phyloP scores from a whole-genome alignment of 2,329 filamentous ascomycete genomes.

The Fusarium domesticum region DNA sequence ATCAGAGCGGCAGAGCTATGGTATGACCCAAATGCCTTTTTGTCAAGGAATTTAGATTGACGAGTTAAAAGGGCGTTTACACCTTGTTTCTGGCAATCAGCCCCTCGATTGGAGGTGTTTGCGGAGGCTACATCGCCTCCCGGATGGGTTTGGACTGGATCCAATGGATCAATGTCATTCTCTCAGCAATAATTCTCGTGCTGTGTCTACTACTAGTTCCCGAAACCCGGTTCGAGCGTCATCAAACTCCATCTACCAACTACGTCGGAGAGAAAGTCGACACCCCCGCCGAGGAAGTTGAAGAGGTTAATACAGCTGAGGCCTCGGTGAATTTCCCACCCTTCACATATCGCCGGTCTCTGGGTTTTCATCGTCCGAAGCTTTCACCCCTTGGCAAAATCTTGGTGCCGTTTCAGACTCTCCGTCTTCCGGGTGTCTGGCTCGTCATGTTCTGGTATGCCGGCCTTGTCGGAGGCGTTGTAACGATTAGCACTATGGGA shows the following conservation, averaged over 20 bases:
- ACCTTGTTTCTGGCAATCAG: constrained; percentile 33
- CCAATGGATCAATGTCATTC: constrained; percentile 31
- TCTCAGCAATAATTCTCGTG: constrained; percentile 27
- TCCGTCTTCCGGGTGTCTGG: constrained; percentile 33
- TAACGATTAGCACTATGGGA: constrained; percentile 36
- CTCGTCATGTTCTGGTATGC: constrained; percentile 39
- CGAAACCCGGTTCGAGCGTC: constrained; percentile 34
- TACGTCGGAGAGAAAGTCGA: constrained; percentile 3
- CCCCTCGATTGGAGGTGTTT: constrained; percentile 34
- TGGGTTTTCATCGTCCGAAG: constrained; percentile 11
- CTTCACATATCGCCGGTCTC: constrained; percentile 6
- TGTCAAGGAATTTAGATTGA: neutral
- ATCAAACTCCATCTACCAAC: rapidly evolving
- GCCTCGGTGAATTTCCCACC: neutral
- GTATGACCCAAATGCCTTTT: neutral
- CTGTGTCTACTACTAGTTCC: constrained; percentile 33
- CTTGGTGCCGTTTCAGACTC: neutral
- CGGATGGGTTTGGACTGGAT: constrained; percentile 33
- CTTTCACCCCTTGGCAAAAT: neutral
- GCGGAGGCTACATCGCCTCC: constrained; percentile 36
- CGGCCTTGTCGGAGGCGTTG: constrained; percentile 35
- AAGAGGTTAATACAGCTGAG: neutral
- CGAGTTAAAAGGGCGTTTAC: constrained; percentile 27
- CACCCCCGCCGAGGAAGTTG: neutral
- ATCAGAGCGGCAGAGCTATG: constrained; percentile 37